Conservation (phyloP, 352 stramenopile species). For the Globisporangium echinulatum region DNA sequence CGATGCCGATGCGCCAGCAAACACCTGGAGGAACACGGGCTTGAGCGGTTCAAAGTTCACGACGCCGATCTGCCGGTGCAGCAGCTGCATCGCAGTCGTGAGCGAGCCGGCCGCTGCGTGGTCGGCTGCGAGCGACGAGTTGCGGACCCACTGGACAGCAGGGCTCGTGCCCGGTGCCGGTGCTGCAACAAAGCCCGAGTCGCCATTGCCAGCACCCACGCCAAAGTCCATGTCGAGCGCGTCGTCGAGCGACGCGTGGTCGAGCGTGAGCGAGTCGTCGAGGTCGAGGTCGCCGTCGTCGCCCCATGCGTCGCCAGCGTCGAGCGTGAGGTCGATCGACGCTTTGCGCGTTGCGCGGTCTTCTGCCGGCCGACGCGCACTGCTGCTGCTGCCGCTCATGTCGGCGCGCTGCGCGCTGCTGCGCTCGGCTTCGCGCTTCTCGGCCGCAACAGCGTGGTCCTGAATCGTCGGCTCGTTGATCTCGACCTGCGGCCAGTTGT, state of each 20-base stretch:
- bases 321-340: conserved; percentile 68
- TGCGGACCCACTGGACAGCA: conserved; percentile 91
- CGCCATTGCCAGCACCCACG: conserved; percentile 8
- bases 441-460: conserved; percentile 71
- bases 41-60: conserved; percentile 97
- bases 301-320: conserved; percentile 70
- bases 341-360: conserved; percentile 46
- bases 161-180: conserved; percentile 87
- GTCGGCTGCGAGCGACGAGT: conserved; percentile 96
- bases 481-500: conserved; percentile 98
- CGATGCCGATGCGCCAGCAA: conserved; percentile 69
- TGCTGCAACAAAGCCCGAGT: conserved; percentile 84
- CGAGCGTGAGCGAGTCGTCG: conserved; percentile 63
- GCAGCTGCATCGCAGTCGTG: conserved; percentile 95
- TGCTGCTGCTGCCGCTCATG: conserved; percentile 12
- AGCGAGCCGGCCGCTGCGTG: conserved; percentile 96
- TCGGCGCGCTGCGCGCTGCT: conserved; percentile 59
- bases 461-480: conserved; percentile 88
- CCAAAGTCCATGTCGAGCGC: conserved; percentile 56
- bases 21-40: conserved; percentile 82
- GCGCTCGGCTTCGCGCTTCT: conserved; percentile 75
- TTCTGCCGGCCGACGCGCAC: conserved; percentile 23
- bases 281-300: conserved; percentile 86
- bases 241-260: conserved; percentile 38
- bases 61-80: conserved; percentile 98